These are phyloP conservation scores for Aspergillus fumigatiaffinis DNA, from an alignment of 2,329 filamentous ascomycete genomes.

Conservation along the genomic window DNA sequence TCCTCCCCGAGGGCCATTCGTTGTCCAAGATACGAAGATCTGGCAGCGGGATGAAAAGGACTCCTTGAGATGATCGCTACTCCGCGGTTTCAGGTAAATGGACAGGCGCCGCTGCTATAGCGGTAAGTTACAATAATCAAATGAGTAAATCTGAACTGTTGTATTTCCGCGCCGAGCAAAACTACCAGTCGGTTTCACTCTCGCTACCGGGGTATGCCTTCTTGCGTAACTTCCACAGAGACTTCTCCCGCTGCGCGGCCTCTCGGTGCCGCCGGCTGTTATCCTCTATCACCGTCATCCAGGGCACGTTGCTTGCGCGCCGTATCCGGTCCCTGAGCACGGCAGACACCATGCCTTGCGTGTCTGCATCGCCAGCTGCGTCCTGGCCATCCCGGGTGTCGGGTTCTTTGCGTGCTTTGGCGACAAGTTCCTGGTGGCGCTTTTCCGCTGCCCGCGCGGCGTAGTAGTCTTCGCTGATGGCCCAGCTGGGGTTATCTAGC, in stretches of 20 bases:
- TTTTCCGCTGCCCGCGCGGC: constrained; percentile 36
- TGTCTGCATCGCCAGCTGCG: constrained; percentile 2
- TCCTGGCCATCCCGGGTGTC: constrained; percentile 4
- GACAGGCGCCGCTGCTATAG: neutral
- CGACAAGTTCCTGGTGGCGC: constrained; percentile 23
- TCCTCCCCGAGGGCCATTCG: neutral
- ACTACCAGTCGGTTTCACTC: constrained; percentile 34
- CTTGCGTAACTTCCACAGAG: constrained; percentile 39
- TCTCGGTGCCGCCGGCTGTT: constrained; percentile 26
- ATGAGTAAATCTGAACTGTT: neutral
- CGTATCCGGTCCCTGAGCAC: constrained; percentile 32
- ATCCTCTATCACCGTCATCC: constrained; percentile 39
- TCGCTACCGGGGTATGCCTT: constrained; percentile 36
- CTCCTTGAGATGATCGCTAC: neutral
- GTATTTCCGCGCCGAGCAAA: neutral
- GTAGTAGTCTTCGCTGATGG: constrained; percentile 42
- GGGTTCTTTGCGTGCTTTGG: constrained; percentile 16
- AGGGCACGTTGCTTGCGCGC: constrained; percentile 38
- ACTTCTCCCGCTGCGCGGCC: constrained; percentile 24
- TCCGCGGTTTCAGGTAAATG: neutral
- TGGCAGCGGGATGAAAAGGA: neutral
- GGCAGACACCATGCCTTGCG: constrained; percentile 20
- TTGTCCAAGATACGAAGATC: neutral
- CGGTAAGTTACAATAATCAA: neutral
- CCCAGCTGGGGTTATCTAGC: constrained; percentile 44